Evolutionary conservation across 148 eudicot species (phyloP).

Genomic region (Salicornia ramosissima): DNA sequence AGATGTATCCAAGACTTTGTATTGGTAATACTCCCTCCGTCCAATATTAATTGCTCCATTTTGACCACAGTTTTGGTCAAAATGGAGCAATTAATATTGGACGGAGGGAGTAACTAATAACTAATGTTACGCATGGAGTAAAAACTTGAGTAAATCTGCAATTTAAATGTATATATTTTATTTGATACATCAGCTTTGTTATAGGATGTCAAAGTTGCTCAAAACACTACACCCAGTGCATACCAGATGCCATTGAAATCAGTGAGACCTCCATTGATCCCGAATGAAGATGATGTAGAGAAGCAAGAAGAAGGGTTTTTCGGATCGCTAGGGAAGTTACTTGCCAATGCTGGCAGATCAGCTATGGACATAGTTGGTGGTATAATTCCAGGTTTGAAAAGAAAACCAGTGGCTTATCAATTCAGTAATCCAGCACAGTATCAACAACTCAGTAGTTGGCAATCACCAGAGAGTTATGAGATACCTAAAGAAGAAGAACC

Average conservation of each 20-base stretch:
- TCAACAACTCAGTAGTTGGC: constrained; percentile 54
- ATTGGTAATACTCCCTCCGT: too few relatives aligned
- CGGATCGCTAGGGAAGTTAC: constrained; percentile 56
- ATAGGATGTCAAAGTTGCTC: constrained; percentile 40
- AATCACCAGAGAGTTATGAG: constrained; percentile 77
- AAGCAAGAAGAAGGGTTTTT: constrained; percentile 75
- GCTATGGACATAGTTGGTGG: constrained; percentile 57
- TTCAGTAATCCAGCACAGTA: constrained; percentile 34
- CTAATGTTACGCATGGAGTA: too few relatives aligned
- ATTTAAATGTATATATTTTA: background rate
- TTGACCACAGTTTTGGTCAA: too few relatives aligned
- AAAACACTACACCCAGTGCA: constrained; percentile 29
- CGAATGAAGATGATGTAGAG: constrained; percentile 61
- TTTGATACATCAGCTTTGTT: constrained; percentile 9
- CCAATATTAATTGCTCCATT: too few relatives aligned
- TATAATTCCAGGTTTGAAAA: constrained; percentile 51
- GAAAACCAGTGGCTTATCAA: constrained; percentile 33
- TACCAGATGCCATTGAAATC: constrained; percentile 55
- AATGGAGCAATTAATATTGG: too few relatives aligned
- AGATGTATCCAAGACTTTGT: too few relatives aligned
- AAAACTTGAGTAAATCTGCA: too few relatives aligned
- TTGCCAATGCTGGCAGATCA: constrained; percentile 46
- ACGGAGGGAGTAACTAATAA: too few relatives aligned
- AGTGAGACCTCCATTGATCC: constrained; percentile 71
- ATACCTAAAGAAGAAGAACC: constrained; percentile 85